Conservation (phyloP, 768 basidiomycete genomes). For the Cystofilobasidium macerans region DNA sequence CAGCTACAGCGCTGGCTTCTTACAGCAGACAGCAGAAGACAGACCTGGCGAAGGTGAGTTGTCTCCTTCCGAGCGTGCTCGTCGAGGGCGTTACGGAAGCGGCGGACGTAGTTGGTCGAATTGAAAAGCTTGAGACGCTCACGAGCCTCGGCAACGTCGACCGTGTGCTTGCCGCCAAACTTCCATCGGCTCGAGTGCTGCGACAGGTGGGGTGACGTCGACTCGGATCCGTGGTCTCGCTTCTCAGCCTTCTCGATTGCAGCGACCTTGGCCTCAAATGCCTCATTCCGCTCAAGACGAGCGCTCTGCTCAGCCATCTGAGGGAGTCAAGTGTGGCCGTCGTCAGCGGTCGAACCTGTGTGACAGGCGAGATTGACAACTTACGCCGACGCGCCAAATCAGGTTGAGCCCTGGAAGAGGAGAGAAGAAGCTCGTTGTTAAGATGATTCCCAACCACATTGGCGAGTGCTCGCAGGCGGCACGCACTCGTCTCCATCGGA, state of each 20-base stretch:
- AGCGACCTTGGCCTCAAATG: slow-evolving; percentile 67
- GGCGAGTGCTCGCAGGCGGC: not conserved
- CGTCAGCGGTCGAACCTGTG: not conserved
- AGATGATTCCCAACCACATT: too few species aligned
- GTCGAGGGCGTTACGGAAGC: slow-evolving; percentile 44
- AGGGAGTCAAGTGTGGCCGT: not conserved
- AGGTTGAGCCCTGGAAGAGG: slow-evolving; percentile 45
- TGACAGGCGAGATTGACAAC: not conserved
- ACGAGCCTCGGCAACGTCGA: slow-evolving; percentile 62
- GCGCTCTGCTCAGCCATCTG: slow-evolving; percentile 53
- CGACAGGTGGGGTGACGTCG: slow-evolving; percentile 20
- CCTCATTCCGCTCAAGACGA: slow-evolving; percentile 63
- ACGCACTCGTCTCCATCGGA: slow-evolving; percentile 56
- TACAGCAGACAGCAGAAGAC: not conserved
- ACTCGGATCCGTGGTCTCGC: slow-evolving; percentile 34
- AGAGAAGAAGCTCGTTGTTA: not conserved
- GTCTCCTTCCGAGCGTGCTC: slow-evolving; percentile 48
- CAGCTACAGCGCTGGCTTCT: not conserved
- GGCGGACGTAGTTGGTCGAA: slow-evolving; percentile 59
- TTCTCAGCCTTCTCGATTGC: slow-evolving; percentile 43
- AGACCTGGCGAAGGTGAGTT: slow-evolving; percentile 29
- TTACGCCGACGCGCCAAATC: slow-evolving; percentile 56
- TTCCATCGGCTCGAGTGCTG: slow-evolving; percentile 45
- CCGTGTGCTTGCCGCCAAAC: slow-evolving; percentile 54
- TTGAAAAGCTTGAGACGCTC: slow-evolving; percentile 58